phyloP scores from a whole-genome alignment of 176 grass and related monocot genomes.

The Oryza glumipatula region DNA sequence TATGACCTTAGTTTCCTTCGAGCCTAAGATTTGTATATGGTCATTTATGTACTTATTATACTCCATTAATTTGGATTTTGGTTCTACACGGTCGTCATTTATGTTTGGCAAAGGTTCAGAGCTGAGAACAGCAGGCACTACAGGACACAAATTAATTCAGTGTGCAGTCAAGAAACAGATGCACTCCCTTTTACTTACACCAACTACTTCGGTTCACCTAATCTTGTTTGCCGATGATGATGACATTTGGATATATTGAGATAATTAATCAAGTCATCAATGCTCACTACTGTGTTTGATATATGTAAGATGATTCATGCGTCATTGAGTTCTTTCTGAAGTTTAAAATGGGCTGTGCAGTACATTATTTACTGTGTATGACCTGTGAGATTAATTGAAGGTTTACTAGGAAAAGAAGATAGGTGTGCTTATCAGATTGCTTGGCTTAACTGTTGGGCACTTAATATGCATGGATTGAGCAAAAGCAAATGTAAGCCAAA shows the following conservation, averaged over 20 bases:
- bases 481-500: neutral
- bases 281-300: neutral
- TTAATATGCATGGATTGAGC: too few relatives aligned
- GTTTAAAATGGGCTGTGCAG: neutral
- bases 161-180: neutral
- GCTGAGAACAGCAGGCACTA: neutral
- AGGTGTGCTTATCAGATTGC: too few relatives aligned
- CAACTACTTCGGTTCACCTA: constrained; percentile 1
- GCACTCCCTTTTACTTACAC: neutral
- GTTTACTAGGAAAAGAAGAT: neutral
- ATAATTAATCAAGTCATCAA: neutral
- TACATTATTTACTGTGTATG: neutral
- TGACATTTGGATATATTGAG: neutral
- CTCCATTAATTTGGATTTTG: neutral
- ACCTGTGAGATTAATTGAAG: neutral
- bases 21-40: constrained; percentile 13
- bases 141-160: neutral
- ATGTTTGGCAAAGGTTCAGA: neutral
- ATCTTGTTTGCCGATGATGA: neutral
- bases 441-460: too few relatives aligned
- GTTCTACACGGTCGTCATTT: neutral
- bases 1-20: constrained; percentile 33
- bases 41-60: neutral
- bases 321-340: neutral
- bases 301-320: neutral